phyloP scores from a whole-genome alignment of 495 filamentous ascomycete genomes.

The Thozetella sp. region DNA sequence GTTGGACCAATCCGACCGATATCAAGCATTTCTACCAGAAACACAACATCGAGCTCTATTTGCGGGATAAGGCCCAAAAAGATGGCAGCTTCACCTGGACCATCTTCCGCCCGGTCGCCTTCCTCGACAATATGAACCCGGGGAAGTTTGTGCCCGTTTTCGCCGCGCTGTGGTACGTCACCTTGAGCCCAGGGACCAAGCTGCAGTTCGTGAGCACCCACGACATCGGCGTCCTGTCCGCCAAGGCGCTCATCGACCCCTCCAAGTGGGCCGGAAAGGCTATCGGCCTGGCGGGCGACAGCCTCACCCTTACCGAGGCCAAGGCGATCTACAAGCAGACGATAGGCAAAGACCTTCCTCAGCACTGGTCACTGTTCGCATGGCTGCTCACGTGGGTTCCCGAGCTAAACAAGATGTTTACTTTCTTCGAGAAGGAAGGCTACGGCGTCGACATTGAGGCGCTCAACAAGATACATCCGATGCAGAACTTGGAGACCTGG shows the following conservation, averaged over 20 bases:
- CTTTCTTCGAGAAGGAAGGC: constrained; percentile 63
- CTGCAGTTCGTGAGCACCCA: constrained; percentile 60
- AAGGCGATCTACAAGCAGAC: constrained; percentile 49
- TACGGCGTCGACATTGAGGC: constrained; percentile 60
- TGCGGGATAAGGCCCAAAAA: constrained; percentile 39
- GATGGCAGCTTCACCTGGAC: constrained; percentile 48
- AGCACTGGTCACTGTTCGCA: constrained; percentile 44
- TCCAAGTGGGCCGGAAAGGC: constrained; percentile 26
- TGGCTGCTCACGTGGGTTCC: constrained; percentile 44
- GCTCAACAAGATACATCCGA: constrained; percentile 47
- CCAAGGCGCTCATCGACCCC: constrained; percentile 51
- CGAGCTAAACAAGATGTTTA: constrained; percentile 63
- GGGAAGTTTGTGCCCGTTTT: constrained; percentile 60
- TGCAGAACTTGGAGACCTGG: constrained; percentile 64
- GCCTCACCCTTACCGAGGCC: constrained; percentile 31
- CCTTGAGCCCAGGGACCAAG: constrained; percentile 37
- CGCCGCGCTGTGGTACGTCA: constrained; percentile 48
- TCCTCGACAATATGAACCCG: constrained; percentile 63
- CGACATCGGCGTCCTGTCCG: constrained; percentile 68
- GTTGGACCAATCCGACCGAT: constrained; percentile 55
- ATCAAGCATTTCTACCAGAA: constrained; percentile 67
- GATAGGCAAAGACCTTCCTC: constrained; percentile 49
- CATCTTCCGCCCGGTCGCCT: constrained; percentile 63
- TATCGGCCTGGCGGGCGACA: constrained; percentile 28
- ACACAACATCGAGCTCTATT: constrained; percentile 64